Percentiles rank a stretch among this genome's conserved stretches.
Evolutionary conservation across 1,139 yeast genomes (phyloP).

Genomic region (Hansenula sp.): DNA sequence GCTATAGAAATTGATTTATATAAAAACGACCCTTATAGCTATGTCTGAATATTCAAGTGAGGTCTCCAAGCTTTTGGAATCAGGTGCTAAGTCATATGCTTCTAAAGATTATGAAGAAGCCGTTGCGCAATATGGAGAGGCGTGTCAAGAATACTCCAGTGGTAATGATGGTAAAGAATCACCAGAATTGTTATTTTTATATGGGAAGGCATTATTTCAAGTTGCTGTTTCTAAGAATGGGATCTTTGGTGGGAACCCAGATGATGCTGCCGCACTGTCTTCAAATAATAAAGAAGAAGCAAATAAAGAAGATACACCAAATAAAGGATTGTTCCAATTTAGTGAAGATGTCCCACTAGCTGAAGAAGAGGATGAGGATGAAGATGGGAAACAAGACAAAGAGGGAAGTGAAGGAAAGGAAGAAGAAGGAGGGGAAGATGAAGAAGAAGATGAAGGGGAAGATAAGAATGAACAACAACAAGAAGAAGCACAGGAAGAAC

Average conservation of each 20-base stretch:
- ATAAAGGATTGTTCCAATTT: constrained; percentile 45
- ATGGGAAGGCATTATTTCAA: constrained; percentile 80
- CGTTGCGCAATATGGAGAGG: constrained; percentile 67
- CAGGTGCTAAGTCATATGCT: constrained; percentile 62
- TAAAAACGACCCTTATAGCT: no score
- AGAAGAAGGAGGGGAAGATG: constrained; percentile 24
- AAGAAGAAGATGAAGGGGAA: constrained; percentile 25
- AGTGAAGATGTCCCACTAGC: constrained; percentile 47
- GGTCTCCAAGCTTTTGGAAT: constrained; percentile 44
- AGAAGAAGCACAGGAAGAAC: constrained; percentile 41
- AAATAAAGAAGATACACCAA: constrained; percentile 16
- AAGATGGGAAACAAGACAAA: constrained; percentile 28
- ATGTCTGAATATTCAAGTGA: constrained; percentile 21
- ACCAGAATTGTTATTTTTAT: constrained; percentile 67
- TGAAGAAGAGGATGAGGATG: constrained; percentile 39
- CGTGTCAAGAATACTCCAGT: constrained; percentile 56
- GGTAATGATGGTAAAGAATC: constrained; percentile 56
- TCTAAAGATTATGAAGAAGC: constrained; percentile 65
- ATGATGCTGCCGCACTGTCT: constrained; percentile 21
- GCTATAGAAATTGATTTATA: no score
- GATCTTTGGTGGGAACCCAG: constrained; percentile 64
- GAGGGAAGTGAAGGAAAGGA: constrained; percentile 32
- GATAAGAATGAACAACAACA: constrained; percentile 13
- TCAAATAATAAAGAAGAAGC: constrained; percentile 12
- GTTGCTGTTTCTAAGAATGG: constrained; percentile 74